Conservation (phyloP, 768 basidiomycete genomes). For the Kwoniella sp. region DNA sequence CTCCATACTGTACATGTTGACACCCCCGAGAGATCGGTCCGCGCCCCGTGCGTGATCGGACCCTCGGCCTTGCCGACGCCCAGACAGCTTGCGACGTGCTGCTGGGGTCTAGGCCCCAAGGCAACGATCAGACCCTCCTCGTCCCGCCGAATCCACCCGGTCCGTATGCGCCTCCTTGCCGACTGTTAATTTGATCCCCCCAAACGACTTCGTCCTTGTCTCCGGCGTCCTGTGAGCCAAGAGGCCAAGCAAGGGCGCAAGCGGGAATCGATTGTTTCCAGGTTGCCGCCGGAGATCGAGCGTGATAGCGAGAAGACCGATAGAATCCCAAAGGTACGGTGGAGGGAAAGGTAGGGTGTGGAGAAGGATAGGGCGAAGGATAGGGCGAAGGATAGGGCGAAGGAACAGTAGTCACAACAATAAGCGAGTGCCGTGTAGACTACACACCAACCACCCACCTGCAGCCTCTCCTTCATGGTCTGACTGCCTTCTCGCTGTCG, state of each 20-base stretch:
- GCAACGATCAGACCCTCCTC: conserved; percentile 3
- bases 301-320: no score
- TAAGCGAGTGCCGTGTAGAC: no score
- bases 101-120: no score
- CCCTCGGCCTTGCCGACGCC: no score
- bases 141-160: conserved; percentile 8
- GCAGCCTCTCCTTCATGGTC: conserved; percentile 26
- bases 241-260: no score
- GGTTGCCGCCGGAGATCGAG: no score
- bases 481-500: conserved; percentile 35
- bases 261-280: no score
- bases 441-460: conserved; percentile 20
- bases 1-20: no score
- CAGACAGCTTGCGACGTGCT: no score
- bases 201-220: conserved; percentile 34
- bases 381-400: not conserved
- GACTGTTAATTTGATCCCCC: conserved; percentile 21
- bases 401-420: not conserved
- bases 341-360: no score
- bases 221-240: conserved; percentile 27
- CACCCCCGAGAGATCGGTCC: no score
- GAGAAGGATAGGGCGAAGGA: not conserved
- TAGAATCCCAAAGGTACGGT: not conserved
- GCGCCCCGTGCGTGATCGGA: no score
- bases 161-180: not conserved